Base-by-base conservation (phyloP, 257 asterid species). In the Rubia yunnanensis region DNA sequence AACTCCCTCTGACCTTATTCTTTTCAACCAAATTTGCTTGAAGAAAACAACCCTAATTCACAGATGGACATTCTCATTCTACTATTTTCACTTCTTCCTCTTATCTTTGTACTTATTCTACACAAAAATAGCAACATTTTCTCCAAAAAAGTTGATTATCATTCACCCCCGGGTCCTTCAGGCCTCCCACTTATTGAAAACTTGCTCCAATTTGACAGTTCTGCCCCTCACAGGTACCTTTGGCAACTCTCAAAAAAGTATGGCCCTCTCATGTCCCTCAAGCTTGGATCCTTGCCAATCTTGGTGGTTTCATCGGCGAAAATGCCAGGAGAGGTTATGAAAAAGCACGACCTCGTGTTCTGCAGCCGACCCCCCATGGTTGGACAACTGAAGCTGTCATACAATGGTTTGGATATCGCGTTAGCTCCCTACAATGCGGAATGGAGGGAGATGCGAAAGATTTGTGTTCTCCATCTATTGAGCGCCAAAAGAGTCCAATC, bases 231-330 rank as follows among this genome's bases (percentile, higher is more conserved):
- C 36, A 32, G 18, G 31, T 62, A 69, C 63, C 60, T 70, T 13
- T 36, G 67, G 68, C 3, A 61, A 35, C 71, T 77, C 10, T 77
- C 82, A 53, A 73, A 67, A 8, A 58, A 66, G 32, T 73, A 77
- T 44, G 82, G 82, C 23, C 74, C 82, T 2, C 24, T 70, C 27
- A 24, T 70, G 32, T 73, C 60, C 39, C 14, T 73, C 30, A 70
- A 70, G 10, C 54, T 73, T 20, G 78, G 78, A 0, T 73, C 74
- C 20, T 17, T 68, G 15, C 78, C 68, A 26, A 38, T 70, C 1
- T 36, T 77, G 9, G 73, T 77, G 3, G 72, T 76, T 58, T 73
- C 70, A 32, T 77, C 76, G 0, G 8, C 73, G 34, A 35, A 35
- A 66, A 52, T 58, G 17, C 78, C 78, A 0, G 69, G 68, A 72